Conservation (phyloP, 805 yeast genomes). For the Yarrowia alimentaria region DNA sequence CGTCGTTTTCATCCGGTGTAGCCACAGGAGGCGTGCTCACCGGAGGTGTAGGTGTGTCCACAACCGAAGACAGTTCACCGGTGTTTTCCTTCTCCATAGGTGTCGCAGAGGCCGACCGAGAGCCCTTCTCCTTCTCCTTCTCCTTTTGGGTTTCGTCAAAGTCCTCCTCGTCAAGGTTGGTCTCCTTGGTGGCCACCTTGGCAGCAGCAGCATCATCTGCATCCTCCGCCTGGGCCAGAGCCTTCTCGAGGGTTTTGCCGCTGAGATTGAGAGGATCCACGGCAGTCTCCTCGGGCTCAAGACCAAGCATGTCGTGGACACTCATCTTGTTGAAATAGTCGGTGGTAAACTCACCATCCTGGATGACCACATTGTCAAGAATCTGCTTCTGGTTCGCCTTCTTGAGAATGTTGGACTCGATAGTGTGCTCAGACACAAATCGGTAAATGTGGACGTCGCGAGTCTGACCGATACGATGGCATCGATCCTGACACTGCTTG, state of each 20-base stretch:
- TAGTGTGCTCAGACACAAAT: constrained; percentile 92
- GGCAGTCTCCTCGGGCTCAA: constrained; percentile 42
- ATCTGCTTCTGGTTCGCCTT: constrained; percentile 95
- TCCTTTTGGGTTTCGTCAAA: constrained; percentile 53
- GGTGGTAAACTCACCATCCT: constrained; percentile 97
- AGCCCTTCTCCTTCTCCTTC: constrained; percentile 30
- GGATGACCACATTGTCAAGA: constrained; percentile 90
- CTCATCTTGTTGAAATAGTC: constrained; percentile 89
- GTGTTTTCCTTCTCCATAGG: constrained; percentile 29
- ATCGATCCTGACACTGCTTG: constrained; percentile 97
- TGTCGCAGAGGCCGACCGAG: constrained; percentile 35
- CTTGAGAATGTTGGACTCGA: constrained; percentile 88
- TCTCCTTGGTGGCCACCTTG: constrained; percentile 80
- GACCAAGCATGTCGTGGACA: constrained; percentile 79
- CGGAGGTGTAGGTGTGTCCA: constrained; percentile 23
- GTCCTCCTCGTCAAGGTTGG: constrained; percentile 79
- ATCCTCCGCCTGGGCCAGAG: constrained; percentile 91
- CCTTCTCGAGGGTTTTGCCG: constrained; percentile 46
- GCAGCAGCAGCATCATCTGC: constrained; percentile 79
- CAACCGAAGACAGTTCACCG: constrained; percentile 30
- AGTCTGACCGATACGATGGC: constrained; percentile 98
- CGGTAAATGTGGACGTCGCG: constrained; percentile 97
- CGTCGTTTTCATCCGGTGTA: constrained; percentile 7
- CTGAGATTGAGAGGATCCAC: constrained; percentile 39
- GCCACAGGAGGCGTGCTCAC: constrained; percentile 6